phyloP scores from a whole-genome alignment of 2,329 filamentous ascomycete species.

The Arthrobotrys iridis region DNA sequence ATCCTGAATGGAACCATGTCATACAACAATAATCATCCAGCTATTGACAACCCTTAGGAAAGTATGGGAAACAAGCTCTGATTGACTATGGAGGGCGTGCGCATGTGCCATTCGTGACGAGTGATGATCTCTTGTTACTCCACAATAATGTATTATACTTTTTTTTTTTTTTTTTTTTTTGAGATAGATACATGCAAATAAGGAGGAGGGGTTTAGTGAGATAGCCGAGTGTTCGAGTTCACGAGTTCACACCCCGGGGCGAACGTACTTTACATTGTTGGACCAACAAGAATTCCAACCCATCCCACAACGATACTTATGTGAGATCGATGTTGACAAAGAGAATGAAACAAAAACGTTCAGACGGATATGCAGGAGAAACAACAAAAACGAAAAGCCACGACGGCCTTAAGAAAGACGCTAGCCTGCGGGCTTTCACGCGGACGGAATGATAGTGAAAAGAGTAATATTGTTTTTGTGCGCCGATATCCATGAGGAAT shows the following conservation, averaged over 20 bases:
- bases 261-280: background rate
- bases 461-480: constrained; percentile 17
- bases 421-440: background rate
- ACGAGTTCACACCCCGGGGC: constrained; percentile 18
- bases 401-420: background rate
- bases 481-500: constrained; percentile 53
- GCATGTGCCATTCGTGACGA: constrained; percentile 2
- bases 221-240: constrained; percentile 35
- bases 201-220: background rate
- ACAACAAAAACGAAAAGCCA: background rate
- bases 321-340: background rate
- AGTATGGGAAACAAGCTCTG: background rate
- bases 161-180: background rate
- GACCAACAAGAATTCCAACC: background rate
- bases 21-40: constrained; percentile 13
- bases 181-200: background rate
- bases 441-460: background rate
- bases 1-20: constrained; percentile 8
- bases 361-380: no score
- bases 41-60: background rate
- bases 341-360: background rate
- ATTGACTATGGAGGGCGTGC: background rate
- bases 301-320: background rate
- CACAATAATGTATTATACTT: background rate
- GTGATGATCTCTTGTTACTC: background rate